A percentile compares a stretch with the other conserved stretches of the same genome.
Conservation (phyloP, 352 stramenopile genomes). For the Globisporangium okanoganense region DNA sequence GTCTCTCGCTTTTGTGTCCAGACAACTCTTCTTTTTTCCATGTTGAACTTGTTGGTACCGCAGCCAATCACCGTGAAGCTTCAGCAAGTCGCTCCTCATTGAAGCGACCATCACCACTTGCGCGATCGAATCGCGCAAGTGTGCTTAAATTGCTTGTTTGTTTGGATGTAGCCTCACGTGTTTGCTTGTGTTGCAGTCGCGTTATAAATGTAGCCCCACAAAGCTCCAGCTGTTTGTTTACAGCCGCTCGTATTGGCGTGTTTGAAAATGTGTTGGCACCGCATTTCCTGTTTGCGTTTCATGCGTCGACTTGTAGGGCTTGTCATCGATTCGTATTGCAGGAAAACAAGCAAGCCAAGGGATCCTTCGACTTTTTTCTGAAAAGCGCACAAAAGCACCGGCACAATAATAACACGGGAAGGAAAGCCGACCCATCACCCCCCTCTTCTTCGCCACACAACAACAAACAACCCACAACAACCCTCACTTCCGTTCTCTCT, state of each 20-base stretch:
- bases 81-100: background rate
- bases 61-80: constrained; percentile 1
- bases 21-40: constrained; percentile 4
- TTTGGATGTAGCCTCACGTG: background rate
- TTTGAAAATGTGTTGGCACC: background rate
- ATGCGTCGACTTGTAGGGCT: no score
- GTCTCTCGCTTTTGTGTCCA: background rate
- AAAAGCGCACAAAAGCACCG: constrained; percentile 7
- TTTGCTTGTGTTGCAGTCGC: background rate
- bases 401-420: constrained; percentile 6
- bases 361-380: background rate
- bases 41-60: constrained; percentile 1
- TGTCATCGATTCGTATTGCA: background rate
- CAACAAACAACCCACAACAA: background rate
- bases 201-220: no score
- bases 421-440: constrained; percentile 2
- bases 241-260: background rate
- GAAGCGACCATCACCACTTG: background rate
- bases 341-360: background rate
- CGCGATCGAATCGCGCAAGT: background rate
- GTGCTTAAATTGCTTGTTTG: background rate
- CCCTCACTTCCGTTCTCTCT: constrained; percentile 13
- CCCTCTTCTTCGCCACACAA: constrained; percentile 3
- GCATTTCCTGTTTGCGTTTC: background rate
- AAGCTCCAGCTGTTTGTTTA: no score